These are phyloP conservation scores for Orbilia ellipsospora DNA, from an alignment of 2,329 filamentous ascomycete genomes.

Conservation along the genomic window DNA sequence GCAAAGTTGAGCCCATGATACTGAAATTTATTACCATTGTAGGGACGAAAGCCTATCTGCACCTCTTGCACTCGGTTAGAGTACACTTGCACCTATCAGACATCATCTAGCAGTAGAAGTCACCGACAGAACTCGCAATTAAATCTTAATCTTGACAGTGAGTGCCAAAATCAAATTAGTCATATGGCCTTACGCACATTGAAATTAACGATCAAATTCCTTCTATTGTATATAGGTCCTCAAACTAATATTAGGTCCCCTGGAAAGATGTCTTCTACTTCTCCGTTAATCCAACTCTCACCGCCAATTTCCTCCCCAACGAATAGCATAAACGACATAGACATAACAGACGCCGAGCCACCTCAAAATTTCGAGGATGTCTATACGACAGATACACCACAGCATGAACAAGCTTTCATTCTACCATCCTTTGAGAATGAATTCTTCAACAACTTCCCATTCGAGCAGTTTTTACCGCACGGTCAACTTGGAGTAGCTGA, in stretches of 20 bases:
- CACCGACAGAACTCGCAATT: slow-evolving; percentile 7
- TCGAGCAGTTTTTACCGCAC: slow-evolving; percentile 20
- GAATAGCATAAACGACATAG: slow-evolving; percentile 17
- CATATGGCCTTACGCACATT: too few relatives aligned
- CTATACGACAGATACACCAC: slow-evolving; percentile 1
- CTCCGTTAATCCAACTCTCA: slow-evolving; percentile 23
- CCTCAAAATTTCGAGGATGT: background rate
- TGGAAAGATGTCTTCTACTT: slow-evolving; percentile 2
- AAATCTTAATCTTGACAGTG: slow-evolving; percentile 2
- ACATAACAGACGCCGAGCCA: slow-evolving; percentile 3
- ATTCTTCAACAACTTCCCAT: slow-evolving; percentile 33
- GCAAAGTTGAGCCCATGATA: background rate
- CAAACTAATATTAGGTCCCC: slow-evolving; percentile 1
- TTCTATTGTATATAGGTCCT: slow-evolving; percentile 9
- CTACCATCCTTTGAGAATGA: slow-evolving; percentile 22
- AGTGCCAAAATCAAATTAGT: background rate
- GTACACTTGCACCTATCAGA: slow-evolving; percentile 26
- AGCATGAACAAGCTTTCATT: background rate
- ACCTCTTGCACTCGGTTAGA: slow-evolving; percentile 24
- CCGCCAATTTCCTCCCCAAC: slow-evolving; percentile 6
- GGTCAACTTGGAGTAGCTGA: slow-evolving; percentile 17
- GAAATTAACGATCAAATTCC: too few relatives aligned
- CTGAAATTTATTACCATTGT: background rate
- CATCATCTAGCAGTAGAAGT: slow-evolving; percentile 10
- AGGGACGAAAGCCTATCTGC: slow-evolving; percentile 29